Conservation (phyloP, 768 basidiomycete genomes). For the Mycena metata region DNA sequence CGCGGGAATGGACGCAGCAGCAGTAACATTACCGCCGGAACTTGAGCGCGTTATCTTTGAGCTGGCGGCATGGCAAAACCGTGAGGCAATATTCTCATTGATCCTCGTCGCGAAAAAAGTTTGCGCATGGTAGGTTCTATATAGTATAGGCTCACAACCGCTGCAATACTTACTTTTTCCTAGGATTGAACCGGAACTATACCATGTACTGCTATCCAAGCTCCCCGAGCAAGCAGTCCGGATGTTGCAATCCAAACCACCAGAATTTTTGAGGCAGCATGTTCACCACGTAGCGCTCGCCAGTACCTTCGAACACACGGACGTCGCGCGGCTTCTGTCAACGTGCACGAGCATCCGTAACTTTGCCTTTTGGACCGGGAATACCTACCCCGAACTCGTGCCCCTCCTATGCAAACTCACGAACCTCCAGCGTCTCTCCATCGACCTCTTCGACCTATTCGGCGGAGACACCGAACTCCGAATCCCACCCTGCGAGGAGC, state of each 20-base stretch:
- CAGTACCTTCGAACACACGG: not conserved
- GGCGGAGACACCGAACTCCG: not conserved
- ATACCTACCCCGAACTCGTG: constrained; percentile 21
- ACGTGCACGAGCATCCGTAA: constrained; percentile 25
- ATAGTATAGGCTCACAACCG: no score
- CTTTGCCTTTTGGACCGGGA: constrained; percentile 26
- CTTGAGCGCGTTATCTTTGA: no score
- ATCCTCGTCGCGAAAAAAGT: no score
- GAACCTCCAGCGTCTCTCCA: constrained; percentile 21
- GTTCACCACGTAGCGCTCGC: constrained; percentile 29
- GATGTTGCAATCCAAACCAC: constrained; percentile 24
- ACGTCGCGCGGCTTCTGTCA: constrained; percentile 17
- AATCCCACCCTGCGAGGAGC: not conserved
- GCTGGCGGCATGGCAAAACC: no score
- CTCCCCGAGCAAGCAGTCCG: no score
- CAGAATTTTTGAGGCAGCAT: constrained; percentile 16
- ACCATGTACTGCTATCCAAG: no score
- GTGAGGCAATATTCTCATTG: no score
- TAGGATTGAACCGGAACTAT: no score
- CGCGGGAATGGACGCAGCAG: no score
- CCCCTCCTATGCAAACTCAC: constrained; percentile 13
- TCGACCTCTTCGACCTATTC: constrained; percentile 23
- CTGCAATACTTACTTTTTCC: no score
- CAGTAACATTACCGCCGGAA: no score
- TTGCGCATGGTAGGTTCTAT: no score